A percentile compares a stretch with the other conserved stretches of the same genome.
phyloP scores from a whole-genome alignment of 768 basidiomycete genomes.

The Tricholoma hemisulphureum region DNA sequence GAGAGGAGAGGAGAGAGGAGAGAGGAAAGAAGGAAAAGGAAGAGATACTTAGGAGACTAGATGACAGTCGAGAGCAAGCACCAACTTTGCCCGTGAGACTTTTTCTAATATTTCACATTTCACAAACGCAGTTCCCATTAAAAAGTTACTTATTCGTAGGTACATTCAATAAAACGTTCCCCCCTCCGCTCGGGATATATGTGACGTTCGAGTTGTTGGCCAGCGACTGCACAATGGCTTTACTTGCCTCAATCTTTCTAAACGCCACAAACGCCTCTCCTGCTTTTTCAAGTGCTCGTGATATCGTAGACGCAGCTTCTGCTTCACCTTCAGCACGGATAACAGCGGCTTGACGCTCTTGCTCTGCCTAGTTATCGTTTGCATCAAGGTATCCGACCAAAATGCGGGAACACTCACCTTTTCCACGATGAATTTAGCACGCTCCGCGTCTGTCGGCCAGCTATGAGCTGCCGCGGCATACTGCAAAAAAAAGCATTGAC shows the following conservation, averaged over 20 bases:
- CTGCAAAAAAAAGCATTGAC: conserved; percentile 9
- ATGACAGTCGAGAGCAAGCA: conserved; percentile 47
- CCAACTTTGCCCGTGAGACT: conserved; percentile 39
- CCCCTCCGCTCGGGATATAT: conserved; percentile 80
- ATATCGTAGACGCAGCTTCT: conserved; percentile 93
- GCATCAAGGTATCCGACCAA: conserved; percentile 6
- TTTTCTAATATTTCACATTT: conserved; percentile 31
- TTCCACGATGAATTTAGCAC: conserved; percentile 98
- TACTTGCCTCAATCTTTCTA: conserved; percentile 95
- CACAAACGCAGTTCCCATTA: conserved; percentile 5
- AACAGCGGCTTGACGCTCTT: conserved; percentile 97
- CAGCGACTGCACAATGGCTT: conserved; percentile 91
- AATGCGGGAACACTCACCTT: conserved; percentile 52
- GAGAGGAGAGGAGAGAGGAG: conserved; percentile 43
- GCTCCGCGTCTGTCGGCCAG: conserved; percentile 77
- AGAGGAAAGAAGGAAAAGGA: conserved; percentile 48
- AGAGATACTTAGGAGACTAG: conserved; percentile 43
- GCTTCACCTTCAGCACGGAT: conserved; percentile 99
- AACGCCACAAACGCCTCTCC: conserved; percentile 95
- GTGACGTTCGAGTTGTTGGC: conserved; percentile 79
- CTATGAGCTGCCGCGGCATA: conserved; percentile 3
- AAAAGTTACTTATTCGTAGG: conserved; percentile 50
- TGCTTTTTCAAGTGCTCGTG: conserved; percentile 85
- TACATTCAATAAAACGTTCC: conserved; percentile 82
- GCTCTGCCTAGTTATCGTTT: conserved; percentile 71